Evolutionary conservation across 306 rosid genomes (phyloP).

Genomic region (Morella rubra): DNA sequence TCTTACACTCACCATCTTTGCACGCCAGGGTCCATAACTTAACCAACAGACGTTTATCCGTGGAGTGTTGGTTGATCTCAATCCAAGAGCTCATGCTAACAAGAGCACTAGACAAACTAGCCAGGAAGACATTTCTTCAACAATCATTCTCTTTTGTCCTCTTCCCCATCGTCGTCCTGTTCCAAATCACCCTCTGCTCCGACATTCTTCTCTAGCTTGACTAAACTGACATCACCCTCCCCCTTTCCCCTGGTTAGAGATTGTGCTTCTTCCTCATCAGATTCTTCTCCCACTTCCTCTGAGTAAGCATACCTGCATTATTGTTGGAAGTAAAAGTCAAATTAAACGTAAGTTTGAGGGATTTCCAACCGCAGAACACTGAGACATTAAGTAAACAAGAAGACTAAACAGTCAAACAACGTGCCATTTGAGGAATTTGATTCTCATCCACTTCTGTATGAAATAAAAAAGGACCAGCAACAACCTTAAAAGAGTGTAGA

Average conservation of each 20-base stretch:
- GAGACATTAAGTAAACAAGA: not conserved
- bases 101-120: not conserved
- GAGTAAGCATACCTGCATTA: constrained; percentile 84
- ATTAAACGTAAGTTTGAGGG: not conserved
- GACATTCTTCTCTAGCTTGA: constrained; percentile 57
- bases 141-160: constrained; percentile 76
- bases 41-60: constrained; percentile 26
- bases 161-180: constrained; percentile 63
- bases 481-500: not conserved
- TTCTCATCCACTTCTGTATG: not conserved
- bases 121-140: constrained; percentile 9
- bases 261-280: constrained; percentile 80
- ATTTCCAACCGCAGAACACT: not conserved
- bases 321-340: constrained; percentile 22
- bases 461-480: not conserved
- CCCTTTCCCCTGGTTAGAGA: constrained; percentile 60
- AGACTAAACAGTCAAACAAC: not conserved
- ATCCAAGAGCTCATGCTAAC: constrained; percentile 8
- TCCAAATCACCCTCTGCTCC: constrained; percentile 34
- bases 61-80: not conserved
- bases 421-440: not conserved
- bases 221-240: constrained; percentile 65
- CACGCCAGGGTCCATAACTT: constrained; percentile 28
- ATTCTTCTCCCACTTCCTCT: constrained; percentile 76
- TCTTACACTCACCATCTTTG: constrained; percentile 38